Percentiles rank a stretch among this genome's conserved stretches.
Conservation (phyloP, 2,329 filamentous ascomycete species). For the Cladophialophora yegresii region DNA sequence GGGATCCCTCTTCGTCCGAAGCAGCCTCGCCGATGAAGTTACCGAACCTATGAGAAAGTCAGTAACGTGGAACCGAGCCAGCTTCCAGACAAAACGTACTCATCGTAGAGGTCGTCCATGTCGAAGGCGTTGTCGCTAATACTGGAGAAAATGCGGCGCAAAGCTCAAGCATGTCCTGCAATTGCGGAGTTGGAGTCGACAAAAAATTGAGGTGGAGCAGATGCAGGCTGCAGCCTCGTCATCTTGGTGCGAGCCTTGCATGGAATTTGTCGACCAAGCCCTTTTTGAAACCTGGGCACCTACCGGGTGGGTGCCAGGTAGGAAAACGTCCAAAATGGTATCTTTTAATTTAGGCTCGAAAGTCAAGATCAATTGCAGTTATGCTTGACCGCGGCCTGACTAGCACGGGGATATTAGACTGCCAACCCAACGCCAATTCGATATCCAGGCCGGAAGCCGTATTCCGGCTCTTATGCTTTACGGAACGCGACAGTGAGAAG, state of each 20-base stretch:
- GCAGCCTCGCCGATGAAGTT: conserved; percentile 96
- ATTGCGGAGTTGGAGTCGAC: conserved; percentile 20
- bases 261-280: background rate
- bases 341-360: no score
- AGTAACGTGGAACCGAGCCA: background rate
- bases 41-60: conserved; percentile 68
- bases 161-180: conserved; percentile 14
- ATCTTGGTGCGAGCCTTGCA: conserved; percentile 6
- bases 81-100: conserved; percentile 56
- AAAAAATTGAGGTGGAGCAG: conserved; percentile 19
- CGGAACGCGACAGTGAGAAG: background rate
- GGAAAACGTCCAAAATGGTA: no score
- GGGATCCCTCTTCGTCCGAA: conserved; percentile 83
- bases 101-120: conserved; percentile 69
- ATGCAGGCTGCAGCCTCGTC: conserved; percentile 9
- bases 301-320: background rate
- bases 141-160: conserved; percentile 17
- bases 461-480: background rate
- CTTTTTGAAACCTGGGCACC: background rate
- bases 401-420: background rate
- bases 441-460: background rate
- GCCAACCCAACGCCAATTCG: background rate
- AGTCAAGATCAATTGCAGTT: background rate
- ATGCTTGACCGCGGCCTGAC: background rate
- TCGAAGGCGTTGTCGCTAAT: background rate